Base-by-base conservation (phyloP, 495 filamentous ascomycete genomes). In the Aspergillus kassunensis region DNA sequence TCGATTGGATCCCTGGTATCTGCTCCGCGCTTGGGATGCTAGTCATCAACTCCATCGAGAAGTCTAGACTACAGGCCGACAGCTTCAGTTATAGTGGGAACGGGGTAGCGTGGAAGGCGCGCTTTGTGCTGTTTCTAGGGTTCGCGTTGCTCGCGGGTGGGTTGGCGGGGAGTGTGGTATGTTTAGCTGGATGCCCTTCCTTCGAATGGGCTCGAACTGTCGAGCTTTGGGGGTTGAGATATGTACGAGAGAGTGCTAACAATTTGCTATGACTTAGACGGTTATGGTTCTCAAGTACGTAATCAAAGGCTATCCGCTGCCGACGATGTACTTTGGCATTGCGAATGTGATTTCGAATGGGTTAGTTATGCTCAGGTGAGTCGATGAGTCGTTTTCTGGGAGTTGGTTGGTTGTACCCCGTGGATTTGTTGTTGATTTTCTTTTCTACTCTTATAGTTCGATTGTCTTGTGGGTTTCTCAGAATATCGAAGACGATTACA, bases 401-500 rank as follows among this genome's bases (percentile, higher is more conserved):
- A 21, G 9, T 35, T 27, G 16, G 25, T 43, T 36, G 36, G 45
- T 20, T 21, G 27, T 31, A 6, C 18, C 3, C 6, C 12, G n/a
- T n/a, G n/a, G n/a, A n/a, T n/a, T n/a, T n/a, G n/a, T n/a, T n/a
- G n/a, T n/a, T n/a, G n/a, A n/a, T n/a, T n/a, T n/a, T n/a, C n/a
- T n/a, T 42, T 45, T 46, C 23, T 23, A 1, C 9, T 44, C 0
- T 6, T 20, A 47, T 48, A 95, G 90, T 63, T 88, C 90, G 33
- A 82, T 91, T 36, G 85, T 96, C 3, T 79, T 99, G 7, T 99
- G 95, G 95, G 80, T 99, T 12, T 90, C 87, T 54, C 95, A 99
- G 81, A 99, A 97, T 62, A 96, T 97, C 72, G 95, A 99, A 72
- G 95, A 98, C 61, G 92, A 97, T 69, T 98, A 97, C 66, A 90